Percentiles rank a stretch among this genome's conserved stretches.
Conservation (phyloP, 768 basidiomycete genomes). For the Coprinellus aureogranulatus region DNA sequence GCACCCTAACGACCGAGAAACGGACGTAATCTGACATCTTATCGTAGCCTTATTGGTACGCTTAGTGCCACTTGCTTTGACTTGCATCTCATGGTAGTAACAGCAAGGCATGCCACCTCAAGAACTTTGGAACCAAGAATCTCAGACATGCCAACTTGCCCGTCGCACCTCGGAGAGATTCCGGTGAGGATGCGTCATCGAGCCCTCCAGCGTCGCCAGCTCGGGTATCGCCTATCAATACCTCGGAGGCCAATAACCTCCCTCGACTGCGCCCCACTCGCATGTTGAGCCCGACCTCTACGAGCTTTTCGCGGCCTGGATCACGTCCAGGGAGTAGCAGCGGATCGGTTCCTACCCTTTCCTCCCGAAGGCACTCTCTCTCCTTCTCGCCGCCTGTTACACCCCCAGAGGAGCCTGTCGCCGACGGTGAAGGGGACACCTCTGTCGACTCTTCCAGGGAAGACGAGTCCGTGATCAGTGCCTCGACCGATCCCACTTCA, state of each 20-base stretch:
- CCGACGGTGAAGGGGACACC: conserved; percentile 6
- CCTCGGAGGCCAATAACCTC: conserved; percentile 14
- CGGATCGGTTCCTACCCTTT: neutral
- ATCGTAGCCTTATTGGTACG: conserved; percentile 54
- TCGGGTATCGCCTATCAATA: conserved; percentile 15
- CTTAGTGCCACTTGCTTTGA: neutral
- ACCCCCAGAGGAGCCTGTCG: neutral
- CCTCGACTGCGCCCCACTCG: conserved; percentile 26
- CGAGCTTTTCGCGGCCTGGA: conserved; percentile 24
- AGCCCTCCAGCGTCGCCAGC: conserved; percentile 30
- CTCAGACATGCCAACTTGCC: conserved; percentile 72
- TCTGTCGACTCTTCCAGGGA: neutral
- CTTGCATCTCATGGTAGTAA: conserved; percentile 1
- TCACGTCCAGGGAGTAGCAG: conserved; percentile 5
- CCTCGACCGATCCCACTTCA: neutral
- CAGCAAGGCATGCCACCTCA: conserved; percentile 82
- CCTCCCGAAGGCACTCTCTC: neutral
- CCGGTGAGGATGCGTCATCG: conserved; percentile 9
- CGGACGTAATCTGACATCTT: neutral
- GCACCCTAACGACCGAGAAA: conserved; percentile 17
- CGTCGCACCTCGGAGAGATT: conserved; percentile 30
- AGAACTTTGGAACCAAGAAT: conserved; percentile 74
- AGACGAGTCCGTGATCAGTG: neutral
- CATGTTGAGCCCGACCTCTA: conserved; percentile 32
- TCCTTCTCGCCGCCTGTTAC: too few species aligned